A percentile compares a stretch with the other conserved stretches of the same genome.
These are phyloP conservation scores for Candida oleophila DNA, from an alignment of 805 yeast species.

Conservation along the genomic window DNA sequence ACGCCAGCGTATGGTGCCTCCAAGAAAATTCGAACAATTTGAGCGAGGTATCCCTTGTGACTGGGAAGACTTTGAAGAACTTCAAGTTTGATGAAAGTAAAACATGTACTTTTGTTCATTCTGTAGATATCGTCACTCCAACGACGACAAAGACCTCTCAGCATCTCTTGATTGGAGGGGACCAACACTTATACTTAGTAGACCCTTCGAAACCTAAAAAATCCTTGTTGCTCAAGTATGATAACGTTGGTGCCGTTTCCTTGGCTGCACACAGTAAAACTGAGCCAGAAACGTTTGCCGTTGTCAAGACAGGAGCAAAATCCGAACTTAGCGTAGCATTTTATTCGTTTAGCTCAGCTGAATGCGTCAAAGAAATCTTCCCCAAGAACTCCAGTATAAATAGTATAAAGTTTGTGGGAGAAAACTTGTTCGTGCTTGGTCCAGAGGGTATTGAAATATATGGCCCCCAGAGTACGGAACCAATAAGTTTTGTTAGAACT, in stretches of 20 bases:
- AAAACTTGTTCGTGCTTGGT: constrained; percentile 27
- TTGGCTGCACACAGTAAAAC: constrained; percentile 31
- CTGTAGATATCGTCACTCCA: constrained; percentile 11
- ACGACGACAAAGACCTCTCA: constrained; percentile 13
- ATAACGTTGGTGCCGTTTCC: constrained; percentile 25
- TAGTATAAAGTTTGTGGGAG: constrained; percentile 10
- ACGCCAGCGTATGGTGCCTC: constrained; percentile 23
- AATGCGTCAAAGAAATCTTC: not conserved
- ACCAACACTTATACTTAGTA: constrained; percentile 27
- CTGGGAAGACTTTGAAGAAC: constrained; percentile 20
- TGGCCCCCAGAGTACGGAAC: constrained; percentile 1
- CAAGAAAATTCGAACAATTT: constrained; percentile 11
- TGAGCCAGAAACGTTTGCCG: constrained; percentile 30
- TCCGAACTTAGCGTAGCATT: not conserved
- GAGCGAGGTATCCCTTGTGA: constrained; percentile 25
- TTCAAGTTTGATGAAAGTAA: constrained; percentile 19
- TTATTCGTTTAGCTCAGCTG: not conserved
- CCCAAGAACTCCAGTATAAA: not conserved
- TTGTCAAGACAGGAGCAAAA: constrained; percentile 21
- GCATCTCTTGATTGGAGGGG: constrained; percentile 19
- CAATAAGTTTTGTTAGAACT: constrained; percentile 14
- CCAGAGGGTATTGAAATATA: constrained; percentile 29
- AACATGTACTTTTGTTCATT: constrained; percentile 19
- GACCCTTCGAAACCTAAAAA: constrained; percentile 23
- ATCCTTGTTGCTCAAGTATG: constrained; percentile 27